Evolutionary conservation across 805 yeast genomes (phyloP), one percentile per base, ranked within the genome.

Genomic region (Lachancea kluyveri): DNA sequence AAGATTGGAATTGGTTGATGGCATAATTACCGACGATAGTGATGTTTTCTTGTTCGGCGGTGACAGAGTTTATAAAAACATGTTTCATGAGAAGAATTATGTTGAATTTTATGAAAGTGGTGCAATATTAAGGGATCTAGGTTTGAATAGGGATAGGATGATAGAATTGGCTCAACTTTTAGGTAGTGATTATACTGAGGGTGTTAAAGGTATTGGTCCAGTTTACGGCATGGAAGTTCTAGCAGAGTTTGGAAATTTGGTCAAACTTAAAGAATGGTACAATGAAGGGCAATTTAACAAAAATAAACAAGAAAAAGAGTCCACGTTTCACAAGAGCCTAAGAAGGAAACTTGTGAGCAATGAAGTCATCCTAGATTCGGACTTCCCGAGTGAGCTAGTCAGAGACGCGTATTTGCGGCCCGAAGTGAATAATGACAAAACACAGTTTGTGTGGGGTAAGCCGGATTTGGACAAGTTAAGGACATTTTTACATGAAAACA

Each of bases 11-110:
- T 62, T 92, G 12, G 96, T 90, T 4, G 97, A 92, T 57, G 99
- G 98, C 0, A 80, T 92, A 5, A 79, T 92, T 15, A 92, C 98
- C 0, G 99, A 92, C 59, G 99, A 92, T 64, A 85, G 95, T 43
- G 99, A 92, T 69, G 87, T 94, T 30, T 92, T 92, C 46, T 57
- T 92, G 21, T 92, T 92, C 64, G 97, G 97, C 0, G 95, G 95
- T 2, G 74, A 74, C 33, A 67, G 62, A 24, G 74, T 92, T 3
- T 92, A 90, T 58, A 81, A 87, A 44, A 90, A 92, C 57, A 79
- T 92, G 90, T 92, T 92, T 62, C 87, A 81, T 50, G 96, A 90
- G 55, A 83, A 86, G 47, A 80, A 83, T 43, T 88, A 77, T 54
- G 97, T 90, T 21, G 98, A 92, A 53, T 81, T 79, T 47, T 92